phyloP scores from a whole-genome alignment of 176 grass and related monocot species.

The Saccharum officinarum region DNA sequence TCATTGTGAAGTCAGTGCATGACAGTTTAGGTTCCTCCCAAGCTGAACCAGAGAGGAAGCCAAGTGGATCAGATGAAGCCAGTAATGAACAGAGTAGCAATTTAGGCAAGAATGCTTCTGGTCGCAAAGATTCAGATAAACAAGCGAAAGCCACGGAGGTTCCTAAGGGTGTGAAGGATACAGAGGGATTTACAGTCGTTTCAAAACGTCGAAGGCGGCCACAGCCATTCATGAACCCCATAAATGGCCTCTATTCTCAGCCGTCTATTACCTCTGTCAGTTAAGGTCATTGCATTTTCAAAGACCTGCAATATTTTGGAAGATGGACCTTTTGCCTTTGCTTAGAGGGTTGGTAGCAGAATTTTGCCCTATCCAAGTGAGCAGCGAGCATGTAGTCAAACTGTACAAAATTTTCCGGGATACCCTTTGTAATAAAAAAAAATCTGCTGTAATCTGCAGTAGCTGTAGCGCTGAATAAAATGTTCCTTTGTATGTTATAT shows the following conservation, averaged over 20 bases:
- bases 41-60: constrained; percentile 37
- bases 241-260: constrained; percentile 70
- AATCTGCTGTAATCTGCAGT: constrained; percentile 3
- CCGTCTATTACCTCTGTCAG: constrained; percentile 80
- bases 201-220: constrained; percentile 82
- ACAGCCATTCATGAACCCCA: constrained; percentile 63
- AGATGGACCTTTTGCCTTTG: constrained; percentile 33
- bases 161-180: constrained; percentile 57
- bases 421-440: constrained; percentile 30
- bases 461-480: constrained; percentile 46
- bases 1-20: constrained; percentile 94
- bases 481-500: constrained; percentile 1
- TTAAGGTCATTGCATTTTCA: constrained; percentile 27
- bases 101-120: constrained; percentile 17
- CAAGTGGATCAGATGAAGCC: constrained; percentile 45
- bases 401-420: constrained; percentile 42
- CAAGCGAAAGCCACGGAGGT: constrained; percentile 20
- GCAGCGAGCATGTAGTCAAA: constrained; percentile 30
- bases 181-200: constrained; percentile 84
- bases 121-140: constrained; percentile 36
- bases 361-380: constrained; percentile 34
- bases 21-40: constrained; percentile 68
- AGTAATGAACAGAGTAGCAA: constrained; percentile 42
- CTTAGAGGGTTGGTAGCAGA: constrained; percentile 39
- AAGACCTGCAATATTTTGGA: constrained; percentile 46